These are phyloP conservation scores for Plectosphaerella sp. DNA, from an alignment of 2,329 filamentous ascomycete species.

Conservation along the genomic window DNA sequence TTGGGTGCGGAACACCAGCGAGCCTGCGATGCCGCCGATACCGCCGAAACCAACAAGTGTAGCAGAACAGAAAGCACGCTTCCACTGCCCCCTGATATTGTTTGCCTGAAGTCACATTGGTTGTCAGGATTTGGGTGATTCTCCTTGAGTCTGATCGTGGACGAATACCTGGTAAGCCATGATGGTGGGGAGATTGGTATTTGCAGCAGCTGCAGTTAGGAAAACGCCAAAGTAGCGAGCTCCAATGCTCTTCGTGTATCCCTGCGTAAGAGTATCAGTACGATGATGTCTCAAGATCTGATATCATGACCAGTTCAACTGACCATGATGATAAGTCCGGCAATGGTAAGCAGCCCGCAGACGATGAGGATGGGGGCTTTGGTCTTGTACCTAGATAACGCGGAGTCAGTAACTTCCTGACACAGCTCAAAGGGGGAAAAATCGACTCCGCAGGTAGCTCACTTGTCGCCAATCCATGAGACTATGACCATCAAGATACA, in stretches of 20 bases:
- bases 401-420: too few relatives aligned
- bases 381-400: too few relatives aligned
- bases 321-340: constrained; percentile 10
- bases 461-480: constrained; percentile 13
- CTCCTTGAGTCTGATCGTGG: background rate
- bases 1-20: constrained; percentile 3
- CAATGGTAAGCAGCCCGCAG: constrained; percentile 8
- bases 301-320: background rate
- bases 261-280: background rate
- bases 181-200: constrained; percentile 8
- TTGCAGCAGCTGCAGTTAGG: constrained; percentile 11
- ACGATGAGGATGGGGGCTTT: constrained; percentile 12
- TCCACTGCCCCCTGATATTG: constrained; percentile 19
- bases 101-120: constrained; percentile 8
- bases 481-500: constrained; percentile 8
- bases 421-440: too few relatives aligned
- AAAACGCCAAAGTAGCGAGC: constrained; percentile 15
- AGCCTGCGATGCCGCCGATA: constrained; percentile 16
- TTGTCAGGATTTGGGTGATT: background rate
- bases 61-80: constrained; percentile 16
- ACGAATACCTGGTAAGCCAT: constrained; percentile 1
- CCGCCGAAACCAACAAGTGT: constrained; percentile 14
- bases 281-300: background rate
- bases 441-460: too few relatives aligned
- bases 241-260: background rate